These are phyloP conservation scores for Aspergillus hiratsukae DNA, from an alignment of 2,329 filamentous ascomycete species.

Conservation along the genomic window DNA sequence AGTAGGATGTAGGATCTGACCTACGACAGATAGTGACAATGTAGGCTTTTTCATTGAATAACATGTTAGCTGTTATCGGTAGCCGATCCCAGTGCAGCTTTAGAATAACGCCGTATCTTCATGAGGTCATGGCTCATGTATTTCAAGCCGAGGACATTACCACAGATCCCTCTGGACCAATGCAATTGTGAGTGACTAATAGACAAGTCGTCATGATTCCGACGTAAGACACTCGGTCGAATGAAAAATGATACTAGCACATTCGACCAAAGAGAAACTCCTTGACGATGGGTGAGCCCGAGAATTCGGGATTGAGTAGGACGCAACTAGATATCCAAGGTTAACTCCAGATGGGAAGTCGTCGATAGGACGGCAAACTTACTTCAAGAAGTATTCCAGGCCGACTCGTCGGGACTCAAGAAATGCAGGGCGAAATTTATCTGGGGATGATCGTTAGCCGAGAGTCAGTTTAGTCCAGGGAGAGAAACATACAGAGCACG, in stretches of 20 bases:
- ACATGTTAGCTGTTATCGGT: neutral
- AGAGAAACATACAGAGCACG: constrained; percentile 63
- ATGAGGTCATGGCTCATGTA: neutral
- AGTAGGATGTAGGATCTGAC: neutral
- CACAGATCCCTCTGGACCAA: neutral
- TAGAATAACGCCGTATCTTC: neutral
- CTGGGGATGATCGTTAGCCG: constrained; percentile 28
- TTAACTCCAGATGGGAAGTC: neutral
- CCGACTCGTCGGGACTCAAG: constrained; percentile 78
- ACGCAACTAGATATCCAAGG: constrained; percentile 62
- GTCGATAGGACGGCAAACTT: constrained; percentile 33
- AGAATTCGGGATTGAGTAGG: constrained; percentile 87
- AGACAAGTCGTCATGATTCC: neutral
- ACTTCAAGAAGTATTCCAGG: constrained; percentile 92
- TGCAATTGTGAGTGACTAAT: neutral
- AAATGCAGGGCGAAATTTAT: constrained; percentile 73
- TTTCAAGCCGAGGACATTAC: too few species aligned
- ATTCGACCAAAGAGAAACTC: constrained; percentile 69
- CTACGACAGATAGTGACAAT: neutral
- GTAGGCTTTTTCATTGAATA: neutral
- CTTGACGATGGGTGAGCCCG: constrained; percentile 82
- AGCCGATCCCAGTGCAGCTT: neutral
- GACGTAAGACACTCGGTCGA: neutral
- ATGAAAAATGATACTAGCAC: constrained; percentile 13
- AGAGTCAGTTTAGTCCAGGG: neutral